Base-by-base conservation (phyloP, 2,329 filamentous ascomycete genomes). In the Fusarium begoniae region DNA sequence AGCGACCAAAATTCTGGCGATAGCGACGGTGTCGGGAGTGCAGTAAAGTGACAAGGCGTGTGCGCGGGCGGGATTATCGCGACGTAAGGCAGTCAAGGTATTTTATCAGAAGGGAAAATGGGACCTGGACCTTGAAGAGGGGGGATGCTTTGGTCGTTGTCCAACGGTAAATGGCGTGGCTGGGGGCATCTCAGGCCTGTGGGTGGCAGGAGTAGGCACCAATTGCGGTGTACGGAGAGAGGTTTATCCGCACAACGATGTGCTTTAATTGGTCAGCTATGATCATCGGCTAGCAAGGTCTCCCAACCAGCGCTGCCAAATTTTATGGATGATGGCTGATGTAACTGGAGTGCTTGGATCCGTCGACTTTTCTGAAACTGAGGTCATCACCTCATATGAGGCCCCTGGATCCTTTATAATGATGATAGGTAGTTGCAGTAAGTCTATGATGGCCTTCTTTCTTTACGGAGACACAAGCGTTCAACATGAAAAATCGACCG, bases 101-200 rank as follows among this genome's bases (percentile, higher is more conserved):
- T 73, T 75, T 73, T 74, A 74, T 74, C 73, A 74, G 75, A 70
- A 71, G 74, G 75, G 75, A 77, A 73, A 76, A 75, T 75, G 70
- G 78, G 79, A 80, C 75, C 75, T 77, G 69, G 70, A 72, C 76
- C 70, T 77, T 72, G 75, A 76, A 69, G 73, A 74, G 70, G 73
- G 73, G 72, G 64, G 77, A 72, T 63, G 70, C 72, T 77, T 72
- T 79, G 66, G 71, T 79, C 70, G 74, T 73, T 76, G 71, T 67
- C 74, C 77, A 80, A 73, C 77, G 70, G 75, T 79, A 81, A 83
- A 83, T 79, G 79, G 79, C 79, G 82, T 83, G 82, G 82, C 82
- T 83, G 82, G 82, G 81, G 78, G 58, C 50, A 51, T 32, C 30
- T 51, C 30, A 72, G 58, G 48, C 65, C 59, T 75, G 72, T 74